These are phyloP conservation scores for Globisporangium spiculum DNA, from an alignment of 352 stramenopile species.

Conservation along the genomic window DNA sequence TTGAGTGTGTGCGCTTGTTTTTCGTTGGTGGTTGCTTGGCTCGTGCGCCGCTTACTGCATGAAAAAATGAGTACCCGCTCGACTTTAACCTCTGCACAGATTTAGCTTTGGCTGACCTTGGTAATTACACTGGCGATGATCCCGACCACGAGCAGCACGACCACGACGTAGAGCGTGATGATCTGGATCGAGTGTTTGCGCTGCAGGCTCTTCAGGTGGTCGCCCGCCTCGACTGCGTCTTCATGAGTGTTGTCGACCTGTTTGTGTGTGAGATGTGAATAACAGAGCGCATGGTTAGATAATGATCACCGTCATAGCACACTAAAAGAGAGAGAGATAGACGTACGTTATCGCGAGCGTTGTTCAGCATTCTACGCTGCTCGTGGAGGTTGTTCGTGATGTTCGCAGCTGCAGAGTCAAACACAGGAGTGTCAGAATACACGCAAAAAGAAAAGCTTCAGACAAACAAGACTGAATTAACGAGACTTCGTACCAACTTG, in stretches of 20 bases:
- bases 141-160: slow-evolving; percentile 53
- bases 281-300: not conserved
- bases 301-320: not conserved
- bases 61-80: not conserved
- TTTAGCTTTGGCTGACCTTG: slow-evolving; percentile 37
- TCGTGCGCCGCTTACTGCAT: not conserved
- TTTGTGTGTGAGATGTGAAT: not conserved
- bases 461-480: not conserved
- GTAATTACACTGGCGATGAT: slow-evolving; percentile 65
- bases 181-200: slow-evolving; percentile 78
- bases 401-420: slow-evolving; percentile 39
- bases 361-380: slow-evolving; percentile 62
- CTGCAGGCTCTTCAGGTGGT: slow-evolving; percentile 72
- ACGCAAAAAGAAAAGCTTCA: not conserved
- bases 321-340: not conserved
- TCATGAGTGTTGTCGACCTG: slow-evolving; percentile 64
- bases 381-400: slow-evolving; percentile 55
- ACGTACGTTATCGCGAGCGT: slow-evolving; percentile 68
- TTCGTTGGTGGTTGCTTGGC: not conserved
- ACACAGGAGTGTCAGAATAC: not conserved
- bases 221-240: slow-evolving; percentile 59
- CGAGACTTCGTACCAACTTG: slow-evolving; percentile 35
- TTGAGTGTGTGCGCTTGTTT: not conserved
- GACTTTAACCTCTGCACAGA: not conserved
- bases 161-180: slow-evolving; percentile 69